Percentiles rank a stretch among this genome's conserved stretches.
These are phyloP conservation scores for Citrullus amarus DNA, from an alignment of 306 rosid genomes.

Conservation along the genomic window DNA sequence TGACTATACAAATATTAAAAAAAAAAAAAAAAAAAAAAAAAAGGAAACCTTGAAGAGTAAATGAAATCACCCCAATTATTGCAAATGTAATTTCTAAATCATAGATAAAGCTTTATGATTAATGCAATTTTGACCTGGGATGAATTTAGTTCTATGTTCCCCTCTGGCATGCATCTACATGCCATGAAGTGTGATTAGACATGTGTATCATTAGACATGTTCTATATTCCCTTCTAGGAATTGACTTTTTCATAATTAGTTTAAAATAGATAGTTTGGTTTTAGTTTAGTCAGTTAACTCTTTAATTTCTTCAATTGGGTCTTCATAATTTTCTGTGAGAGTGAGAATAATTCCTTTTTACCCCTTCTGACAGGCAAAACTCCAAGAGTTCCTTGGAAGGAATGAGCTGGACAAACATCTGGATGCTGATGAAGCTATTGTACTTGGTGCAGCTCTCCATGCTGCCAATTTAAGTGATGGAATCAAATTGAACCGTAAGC, in stretches of 20 bases:
- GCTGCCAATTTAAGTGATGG: conserved; percentile 99
- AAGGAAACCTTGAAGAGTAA: background rate
- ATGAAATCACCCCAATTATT: background rate
- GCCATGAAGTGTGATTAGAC: background rate
- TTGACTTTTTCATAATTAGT: background rate
- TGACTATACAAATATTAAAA: background rate
- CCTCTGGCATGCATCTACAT: background rate
- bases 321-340: background rate
- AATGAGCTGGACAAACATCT: conserved; percentile 89
- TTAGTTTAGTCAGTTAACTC: background rate
- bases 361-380: conserved; percentile 51
- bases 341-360: background rate
- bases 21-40: background rate
- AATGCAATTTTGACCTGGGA: background rate
- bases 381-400: conserved; percentile 90
- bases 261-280: background rate
- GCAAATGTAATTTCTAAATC: background rate
- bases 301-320: background rate
- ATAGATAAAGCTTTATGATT: background rate
- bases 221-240: background rate
- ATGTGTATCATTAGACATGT: background rate
- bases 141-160: background rate
- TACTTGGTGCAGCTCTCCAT: conserved; percentile 81
- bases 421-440: conserved; percentile 96
- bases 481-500: conserved; percentile 90